Percentiles rank a stretch among this genome's conserved stretches.
phyloP scores from a whole-genome alignment of 192 early-diverging fungal genomes.

The Coemansia sp. region DNA sequence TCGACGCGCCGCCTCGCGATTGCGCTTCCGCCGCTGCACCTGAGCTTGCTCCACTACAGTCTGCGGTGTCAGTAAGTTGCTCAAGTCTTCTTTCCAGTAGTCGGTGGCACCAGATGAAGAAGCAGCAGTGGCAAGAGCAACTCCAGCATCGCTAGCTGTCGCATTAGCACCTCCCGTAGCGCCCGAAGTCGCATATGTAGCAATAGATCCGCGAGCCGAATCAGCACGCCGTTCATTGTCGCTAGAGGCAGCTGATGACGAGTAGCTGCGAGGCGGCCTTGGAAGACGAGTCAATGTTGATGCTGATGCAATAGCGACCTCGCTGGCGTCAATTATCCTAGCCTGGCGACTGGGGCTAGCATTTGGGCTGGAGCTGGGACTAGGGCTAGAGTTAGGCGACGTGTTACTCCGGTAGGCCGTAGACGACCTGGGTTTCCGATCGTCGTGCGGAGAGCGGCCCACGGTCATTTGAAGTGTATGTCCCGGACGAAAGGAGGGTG shows the following conservation, averaged over 20 bases:
- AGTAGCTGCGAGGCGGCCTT: neutral
- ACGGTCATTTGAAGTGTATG: neutral
- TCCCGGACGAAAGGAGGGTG: neutral
- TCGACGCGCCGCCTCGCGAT: conserved; percentile 50
- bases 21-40: conserved; percentile 43
- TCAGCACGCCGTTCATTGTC: conserved; percentile 6
- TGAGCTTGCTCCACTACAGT: conserved; percentile 40
- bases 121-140: neutral
- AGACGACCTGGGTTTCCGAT: neutral
- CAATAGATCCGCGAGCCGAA: neutral
- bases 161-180: neutral
- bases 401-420: neutral
- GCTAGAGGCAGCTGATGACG: conserved; percentile 12
- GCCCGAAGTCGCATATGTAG: neutral
- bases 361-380: neutral
- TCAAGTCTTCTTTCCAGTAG: conserved; percentile 40
- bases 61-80: conserved; percentile 41
- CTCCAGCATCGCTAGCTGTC: neutral
- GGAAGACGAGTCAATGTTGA: conserved; percentile 2
- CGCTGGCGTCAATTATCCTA: neutral
- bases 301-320: neutral
- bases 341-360: neutral
- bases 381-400: neutral
- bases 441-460: conserved; percentile 4
- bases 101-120: neutral